Base-by-base conservation (phyloP, 495 filamentous ascomycete genomes). In the Aspergillus mulundensis region DNA sequence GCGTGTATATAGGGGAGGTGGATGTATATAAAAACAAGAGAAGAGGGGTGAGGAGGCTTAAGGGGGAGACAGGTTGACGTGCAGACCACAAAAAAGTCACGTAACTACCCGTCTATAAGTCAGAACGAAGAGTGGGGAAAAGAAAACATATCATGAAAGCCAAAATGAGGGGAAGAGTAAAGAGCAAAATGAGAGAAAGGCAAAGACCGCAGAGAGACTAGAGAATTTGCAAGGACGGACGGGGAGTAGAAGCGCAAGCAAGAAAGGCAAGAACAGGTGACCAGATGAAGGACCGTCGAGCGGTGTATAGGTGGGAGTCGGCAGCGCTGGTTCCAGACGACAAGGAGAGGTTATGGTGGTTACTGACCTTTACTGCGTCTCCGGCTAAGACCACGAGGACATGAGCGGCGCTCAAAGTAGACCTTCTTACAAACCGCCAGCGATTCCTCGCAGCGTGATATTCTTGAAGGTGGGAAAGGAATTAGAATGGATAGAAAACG, bases 341-440 rank as follows among this genome's bases (percentile, higher is more conserved):
- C 61, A 65, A 62, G 66, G 61, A 44, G 49, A 59, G 39, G 12
- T 19, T 16, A 21, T 15, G n/a, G 7, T n/a, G 25, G 56, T 40
- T 50, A 63, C 63, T 66, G 63, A 66, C 63, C 63, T 65, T 66
- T 49, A 40, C 28, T 50, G 19, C 34, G 8, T 16, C n/a, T 40
- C 4, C n/a, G n/a, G 38, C n/a, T 40, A 5, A 25, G 21, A 50
- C 34, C 34, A 25, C 34, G 34, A 39, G 16, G 21, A 16, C 7
- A 5, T 20, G 19, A 39, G 48, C 36, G 48, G 48, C 34, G 20
- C 32, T 25, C 7, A 38, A 15, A 36, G 34, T 40, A 38, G 21
- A 50, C 34, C 15, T 55, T 60, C 2, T 28, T 25, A 45, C 30
- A 54, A 67, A 74, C 72, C 68, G 65, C 46, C 64, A 66, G 68